phyloP scores from a whole-genome alignment of 169 alveolate genomes.

The Plasmodium falciparum region DNA sequence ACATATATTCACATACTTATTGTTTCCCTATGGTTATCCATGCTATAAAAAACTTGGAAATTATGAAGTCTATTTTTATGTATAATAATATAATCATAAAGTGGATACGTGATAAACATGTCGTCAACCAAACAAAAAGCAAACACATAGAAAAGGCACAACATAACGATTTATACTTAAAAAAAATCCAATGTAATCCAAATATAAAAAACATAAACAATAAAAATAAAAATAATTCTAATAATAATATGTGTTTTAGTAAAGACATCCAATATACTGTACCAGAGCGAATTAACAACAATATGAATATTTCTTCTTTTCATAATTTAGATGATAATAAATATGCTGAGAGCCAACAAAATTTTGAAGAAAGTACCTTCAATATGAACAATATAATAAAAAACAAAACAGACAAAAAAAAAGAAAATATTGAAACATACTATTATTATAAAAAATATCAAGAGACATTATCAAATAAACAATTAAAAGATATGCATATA shows the following conservation, averaged over 20 bases:
- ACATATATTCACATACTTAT: not conserved
- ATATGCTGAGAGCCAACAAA: no score
- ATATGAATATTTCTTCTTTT: no score
- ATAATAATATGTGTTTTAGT: not conserved
- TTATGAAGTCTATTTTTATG: conserved; percentile 40
- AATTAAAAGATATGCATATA: not conserved
- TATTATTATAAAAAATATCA: not conserved
- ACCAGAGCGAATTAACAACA: no score
- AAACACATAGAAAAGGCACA: no score
- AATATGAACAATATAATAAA: no score
- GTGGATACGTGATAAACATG: not conserved
- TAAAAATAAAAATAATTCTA: no score
- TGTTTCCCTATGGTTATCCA: conserved; percentile 23
- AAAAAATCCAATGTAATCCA: no score
- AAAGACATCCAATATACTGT: not conserved
- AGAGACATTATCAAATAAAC: not conserved
- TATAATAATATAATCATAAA: conserved; percentile 2
- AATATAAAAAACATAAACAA: no score
- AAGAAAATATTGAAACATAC: not conserved
- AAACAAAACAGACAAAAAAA: not conserved
- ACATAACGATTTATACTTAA: no score
- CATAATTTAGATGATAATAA: no score
- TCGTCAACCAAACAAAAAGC: no score
- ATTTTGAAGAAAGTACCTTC: no score
- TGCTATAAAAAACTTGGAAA: conserved; percentile 46